Conservation (phyloP, 805 yeast species). For the Yarrowia bubula region DNA sequence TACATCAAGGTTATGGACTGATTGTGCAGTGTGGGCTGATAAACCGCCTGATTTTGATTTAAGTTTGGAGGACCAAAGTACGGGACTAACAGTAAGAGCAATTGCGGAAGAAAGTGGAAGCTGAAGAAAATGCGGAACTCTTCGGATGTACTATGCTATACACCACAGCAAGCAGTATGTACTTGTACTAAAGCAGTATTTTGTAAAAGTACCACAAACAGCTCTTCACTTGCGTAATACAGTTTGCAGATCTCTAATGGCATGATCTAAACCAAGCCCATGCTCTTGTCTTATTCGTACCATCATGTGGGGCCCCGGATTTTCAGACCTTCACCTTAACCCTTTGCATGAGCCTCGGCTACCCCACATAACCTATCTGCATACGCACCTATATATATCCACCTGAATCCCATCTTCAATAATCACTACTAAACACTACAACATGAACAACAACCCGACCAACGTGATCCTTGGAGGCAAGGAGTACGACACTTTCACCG, state of each 20-base stretch:
- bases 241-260: constrained; percentile 20
- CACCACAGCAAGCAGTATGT: too few relatives aligned
- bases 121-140: too few relatives aligned
- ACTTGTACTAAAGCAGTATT: too few relatives aligned
- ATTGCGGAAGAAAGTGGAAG: not conserved
- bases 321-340: too few relatives aligned
- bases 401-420: not conserved
- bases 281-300: too few relatives aligned
- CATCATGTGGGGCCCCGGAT: constrained; percentile 26
- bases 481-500: constrained; percentile 35
- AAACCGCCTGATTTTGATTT: constrained; percentile 24
- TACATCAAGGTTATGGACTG: constrained; percentile 21
- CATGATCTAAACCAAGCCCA: too few relatives aligned
- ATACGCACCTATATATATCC: not conserved
- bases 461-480: constrained; percentile 27
- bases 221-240: too few relatives aligned
- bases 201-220: too few relatives aligned
- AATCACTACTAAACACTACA: not conserved
- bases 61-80: too few relatives aligned
- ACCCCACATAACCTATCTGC: not conserved
- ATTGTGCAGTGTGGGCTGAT: constrained; percentile 16
- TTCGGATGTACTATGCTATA: too few relatives aligned
- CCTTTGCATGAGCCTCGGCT: constrained; percentile 26
- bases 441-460: constrained; percentile 25
- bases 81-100: too few relatives aligned